Evolutionary conservation across 345 rosid genomes (phyloP).

Genomic region (Garcia nutans): DNA sequence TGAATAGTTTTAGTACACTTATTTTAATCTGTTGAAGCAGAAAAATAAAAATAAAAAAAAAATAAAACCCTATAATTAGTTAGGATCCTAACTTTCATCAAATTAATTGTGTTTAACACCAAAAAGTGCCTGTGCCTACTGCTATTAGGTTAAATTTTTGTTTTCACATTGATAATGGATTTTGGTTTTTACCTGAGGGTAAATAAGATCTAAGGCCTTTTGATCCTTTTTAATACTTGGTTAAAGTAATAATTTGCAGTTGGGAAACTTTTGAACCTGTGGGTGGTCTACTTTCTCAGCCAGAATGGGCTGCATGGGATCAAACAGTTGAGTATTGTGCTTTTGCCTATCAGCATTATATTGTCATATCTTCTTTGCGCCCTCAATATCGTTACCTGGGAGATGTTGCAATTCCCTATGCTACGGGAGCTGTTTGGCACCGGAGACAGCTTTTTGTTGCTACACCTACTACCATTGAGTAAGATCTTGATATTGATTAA

Average conservation of each 20-base stretch:
- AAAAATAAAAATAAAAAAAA: no score
- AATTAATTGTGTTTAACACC: background rate
- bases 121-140: constrained; percentile 2
- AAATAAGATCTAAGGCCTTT: constrained; percentile 7
- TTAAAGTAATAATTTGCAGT: constrained; percentile 48
- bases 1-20: no score
- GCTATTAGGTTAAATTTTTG: background rate
- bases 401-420: constrained; percentile 89
- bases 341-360: constrained; percentile 84
- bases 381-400: constrained; percentile 97
- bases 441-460: constrained; percentile 95
- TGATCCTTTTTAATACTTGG: constrained; percentile 15
- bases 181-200: constrained; percentile 2
- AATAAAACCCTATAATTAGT: no score
- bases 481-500: constrained; percentile 33
- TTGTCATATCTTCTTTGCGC: constrained; percentile 88
- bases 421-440: constrained; percentile 99
- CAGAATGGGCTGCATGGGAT: constrained; percentile 99
- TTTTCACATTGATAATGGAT: background rate
- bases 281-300: constrained; percentile 96
- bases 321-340: constrained; percentile 98
- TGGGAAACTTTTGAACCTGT: constrained; percentile 99
- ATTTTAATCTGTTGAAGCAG: no score
- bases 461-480: constrained; percentile 98
- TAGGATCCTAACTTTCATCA: background rate